These are phyloP conservation scores for Capsella rubella DNA, from an alignment of 441 rosid genomes.

Conservation along the genomic window DNA sequence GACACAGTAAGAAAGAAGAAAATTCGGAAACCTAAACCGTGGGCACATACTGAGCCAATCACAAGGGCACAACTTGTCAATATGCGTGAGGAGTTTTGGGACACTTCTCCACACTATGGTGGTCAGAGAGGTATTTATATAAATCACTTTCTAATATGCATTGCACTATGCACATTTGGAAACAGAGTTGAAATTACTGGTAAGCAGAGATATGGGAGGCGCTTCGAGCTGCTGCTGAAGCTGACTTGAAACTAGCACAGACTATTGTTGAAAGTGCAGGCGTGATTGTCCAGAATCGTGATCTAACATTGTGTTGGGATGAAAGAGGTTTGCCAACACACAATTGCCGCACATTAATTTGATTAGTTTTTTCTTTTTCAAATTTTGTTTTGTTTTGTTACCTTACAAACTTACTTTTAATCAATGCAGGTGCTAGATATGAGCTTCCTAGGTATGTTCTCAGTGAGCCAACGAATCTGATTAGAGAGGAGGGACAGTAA, in stretches of 20 bases:
- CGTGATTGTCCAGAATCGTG: slow-evolving; percentile 59
- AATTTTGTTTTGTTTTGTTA: no score
- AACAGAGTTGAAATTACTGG: not conserved
- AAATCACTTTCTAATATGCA: slow-evolving; percentile 16
- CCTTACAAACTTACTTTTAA: no score
- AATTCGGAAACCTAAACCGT: slow-evolving; percentile 62
- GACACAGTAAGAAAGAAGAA: slow-evolving; percentile 52
- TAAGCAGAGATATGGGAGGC: slow-evolving; percentile 72
- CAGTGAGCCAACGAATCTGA: no score
- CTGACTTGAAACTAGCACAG: slow-evolving; percentile 60
- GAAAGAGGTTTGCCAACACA: slow-evolving; percentile 57
- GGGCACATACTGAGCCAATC: slow-evolving; percentile 67
- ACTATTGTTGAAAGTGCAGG: slow-evolving; percentile 67
- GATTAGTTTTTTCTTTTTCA: no score
- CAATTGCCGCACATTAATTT: no score
- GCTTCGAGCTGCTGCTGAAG: slow-evolving; percentile 64
- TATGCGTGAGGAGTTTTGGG: slow-evolving; percentile 79
- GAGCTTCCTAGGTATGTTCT: no score
- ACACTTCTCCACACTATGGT: slow-evolving; percentile 77
- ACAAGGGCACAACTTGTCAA: slow-evolving; percentile 58
- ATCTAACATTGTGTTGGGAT: slow-evolving; percentile 67
- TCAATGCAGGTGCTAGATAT: no score
- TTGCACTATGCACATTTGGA: not conserved
- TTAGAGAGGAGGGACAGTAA: no score
- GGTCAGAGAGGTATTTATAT: slow-evolving; percentile 56